Evolutionary conservation across 2,329 filamentous ascomycete species (phyloP).

Genomic region (Didymella arachidicola): DNA sequence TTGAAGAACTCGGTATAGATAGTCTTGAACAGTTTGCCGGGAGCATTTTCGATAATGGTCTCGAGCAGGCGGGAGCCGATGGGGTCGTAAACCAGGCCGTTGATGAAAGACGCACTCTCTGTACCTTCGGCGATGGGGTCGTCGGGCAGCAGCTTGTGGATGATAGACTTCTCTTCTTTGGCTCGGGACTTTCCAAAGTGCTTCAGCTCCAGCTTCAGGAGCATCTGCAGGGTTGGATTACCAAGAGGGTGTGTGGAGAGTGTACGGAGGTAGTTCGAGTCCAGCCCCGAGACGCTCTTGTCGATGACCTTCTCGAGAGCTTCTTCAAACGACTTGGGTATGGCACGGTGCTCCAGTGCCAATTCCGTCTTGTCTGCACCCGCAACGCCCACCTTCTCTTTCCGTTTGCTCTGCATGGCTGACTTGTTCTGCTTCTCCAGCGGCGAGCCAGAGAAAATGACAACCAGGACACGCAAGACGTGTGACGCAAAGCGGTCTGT

Average conservation of each 20-base stretch:
- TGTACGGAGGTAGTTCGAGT: slow-evolving; percentile 80
- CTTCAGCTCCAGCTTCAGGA: slow-evolving; percentile 85
- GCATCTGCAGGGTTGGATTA: slow-evolving; percentile 89
- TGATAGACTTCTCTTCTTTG: slow-evolving; percentile 71
- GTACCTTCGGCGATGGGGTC: slow-evolving; percentile 76
- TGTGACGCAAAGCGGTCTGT: slow-evolving; percentile 93
- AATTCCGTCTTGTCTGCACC: slow-evolving; percentile 57
- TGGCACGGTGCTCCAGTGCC: slow-evolving; percentile 56
- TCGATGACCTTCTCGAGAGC: slow-evolving; percentile 83
- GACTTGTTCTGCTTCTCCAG: slow-evolving; percentile 71
- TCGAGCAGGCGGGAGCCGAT: slow-evolving; percentile 91
- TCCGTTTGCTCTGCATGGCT: slow-evolving; percentile 89
- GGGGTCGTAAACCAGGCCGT: slow-evolving; percentile 85
- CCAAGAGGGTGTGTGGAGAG: slow-evolving; percentile 89
- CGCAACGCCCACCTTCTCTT: slow-evolving; percentile 74
- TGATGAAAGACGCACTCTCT: slow-evolving; percentile 81
- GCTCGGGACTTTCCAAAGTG: slow-evolving; percentile 72
- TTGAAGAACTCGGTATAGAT: slow-evolving; percentile 83
- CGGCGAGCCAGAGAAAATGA: slow-evolving; percentile 84
- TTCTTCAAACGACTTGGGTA: slow-evolving; percentile 79
- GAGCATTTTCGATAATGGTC: slow-evolving; percentile 79
- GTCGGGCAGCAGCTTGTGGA: slow-evolving; percentile 80
- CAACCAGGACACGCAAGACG: slow-evolving; percentile 81
- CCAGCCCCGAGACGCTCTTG: slow-evolving; percentile 76
- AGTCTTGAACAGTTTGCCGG: slow-evolving; percentile 89